phyloP scores from a whole-genome alignment of 306 rosid species.

The Astragalus glycyphyllos region DNA sequence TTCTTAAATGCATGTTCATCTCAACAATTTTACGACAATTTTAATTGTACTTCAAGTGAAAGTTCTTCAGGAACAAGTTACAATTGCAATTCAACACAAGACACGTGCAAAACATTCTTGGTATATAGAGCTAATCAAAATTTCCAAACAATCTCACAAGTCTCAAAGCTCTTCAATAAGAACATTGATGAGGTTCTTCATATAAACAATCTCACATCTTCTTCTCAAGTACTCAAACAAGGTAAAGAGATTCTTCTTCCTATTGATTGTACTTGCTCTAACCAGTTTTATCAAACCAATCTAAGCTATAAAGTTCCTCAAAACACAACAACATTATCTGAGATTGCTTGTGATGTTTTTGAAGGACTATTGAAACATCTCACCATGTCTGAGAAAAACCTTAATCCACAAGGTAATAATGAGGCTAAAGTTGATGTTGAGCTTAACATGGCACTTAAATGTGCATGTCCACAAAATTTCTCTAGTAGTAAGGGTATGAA shows the following conservation, averaged over 20 bases:
- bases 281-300: slow-evolving; percentile 49
- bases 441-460: slow-evolving; percentile 59
- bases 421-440: slow-evolving; percentile 39
- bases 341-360: slow-evolving; percentile 61
- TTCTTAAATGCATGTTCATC: slow-evolving; percentile 50
- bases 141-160: slow-evolving; percentile 48
- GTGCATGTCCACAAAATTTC: slow-evolving; percentile 62
- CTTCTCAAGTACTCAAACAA: slow-evolving; percentile 44
- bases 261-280: slow-evolving; percentile 57
- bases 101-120: slow-evolving; percentile 63
- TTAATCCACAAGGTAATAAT: slow-evolving; percentile 28
- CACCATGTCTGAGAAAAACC: slow-evolving; percentile 57
- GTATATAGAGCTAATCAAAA: slow-evolving; percentile 60
- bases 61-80: slow-evolving; percentile 53
- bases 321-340: slow-evolving; percentile 41
- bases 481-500: slow-evolving; percentile 38
- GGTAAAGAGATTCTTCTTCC: slow-evolving; percentile 71
- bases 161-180: slow-evolving; percentile 52
- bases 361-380: slow-evolving; percentile 62
- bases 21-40: slow-evolving; percentile 52
- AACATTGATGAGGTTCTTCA: slow-evolving; percentile 39
- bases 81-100: slow-evolving; percentile 51
- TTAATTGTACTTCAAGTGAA: slow-evolving; percentile 43
- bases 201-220: slow-evolving; percentile 50
- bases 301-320: slow-evolving; percentile 45